Evolutionary conservation across 2,329 filamentous ascomycete species (phyloP).

Genomic region (Neoarthrinium moseri): DNA sequence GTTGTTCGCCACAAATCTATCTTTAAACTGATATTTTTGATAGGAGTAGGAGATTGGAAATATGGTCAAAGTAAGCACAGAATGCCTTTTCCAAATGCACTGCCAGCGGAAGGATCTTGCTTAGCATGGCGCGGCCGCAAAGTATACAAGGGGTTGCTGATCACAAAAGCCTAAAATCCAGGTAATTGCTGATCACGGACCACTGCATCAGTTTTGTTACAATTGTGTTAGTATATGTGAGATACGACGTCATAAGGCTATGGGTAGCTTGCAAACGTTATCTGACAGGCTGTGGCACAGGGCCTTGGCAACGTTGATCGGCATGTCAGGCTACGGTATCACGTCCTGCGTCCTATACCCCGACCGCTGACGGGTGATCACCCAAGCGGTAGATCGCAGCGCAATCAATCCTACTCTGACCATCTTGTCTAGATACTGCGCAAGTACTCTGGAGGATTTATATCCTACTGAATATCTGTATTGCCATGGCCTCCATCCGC

Average conservation of each 20-base stretch:
- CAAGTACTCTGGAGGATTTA: not conserved
- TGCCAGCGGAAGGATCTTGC: too few relatives aligned
- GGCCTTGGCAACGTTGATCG: not conserved
- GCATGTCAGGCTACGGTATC: not conserved
- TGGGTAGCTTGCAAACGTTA: not conserved
- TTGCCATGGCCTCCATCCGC: not conserved
- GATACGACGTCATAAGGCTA: constrained; percentile 1
- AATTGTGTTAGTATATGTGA: too few relatives aligned
- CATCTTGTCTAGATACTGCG: not conserved
- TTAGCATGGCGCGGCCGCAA: too few relatives aligned
- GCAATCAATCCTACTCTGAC: not conserved
- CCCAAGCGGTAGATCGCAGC: not conserved
- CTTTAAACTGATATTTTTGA: too few relatives aligned
- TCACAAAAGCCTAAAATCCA: not conserved
- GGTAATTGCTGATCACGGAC: not conserved
- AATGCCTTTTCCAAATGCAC: too few relatives aligned
- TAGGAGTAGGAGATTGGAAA: too few relatives aligned
- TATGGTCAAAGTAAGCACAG: too few relatives aligned
- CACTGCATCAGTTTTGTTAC: too few relatives aligned
- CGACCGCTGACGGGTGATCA: not conserved
- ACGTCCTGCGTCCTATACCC: not conserved
- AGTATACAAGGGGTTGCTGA: too few relatives aligned
- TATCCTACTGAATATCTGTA: not conserved
- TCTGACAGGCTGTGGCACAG: not conserved
- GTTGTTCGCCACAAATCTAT: too few relatives aligned